Base-by-base conservation (phyloP, 2,329 filamentous ascomycete species). In the Bipolaris bicolor region DNA sequence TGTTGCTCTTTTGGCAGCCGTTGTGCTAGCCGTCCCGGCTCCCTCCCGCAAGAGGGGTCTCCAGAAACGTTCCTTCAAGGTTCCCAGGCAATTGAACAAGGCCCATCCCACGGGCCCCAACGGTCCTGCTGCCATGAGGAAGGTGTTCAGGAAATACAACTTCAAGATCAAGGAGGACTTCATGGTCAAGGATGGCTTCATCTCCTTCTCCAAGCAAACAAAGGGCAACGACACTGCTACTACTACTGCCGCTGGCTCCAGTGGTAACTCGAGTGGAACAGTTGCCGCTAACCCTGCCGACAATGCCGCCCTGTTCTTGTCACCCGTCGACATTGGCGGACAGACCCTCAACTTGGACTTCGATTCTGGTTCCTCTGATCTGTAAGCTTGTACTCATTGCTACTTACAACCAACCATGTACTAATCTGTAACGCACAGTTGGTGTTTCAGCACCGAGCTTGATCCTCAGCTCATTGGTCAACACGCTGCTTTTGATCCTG, bases 291-390 rank as follows among this genome's bases (percentile, higher is more conserved):
- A 84, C 26, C 86, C 88, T 11, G 85, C 88, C 61, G 77, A 83
- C 43, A 86, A 87, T 64, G 89, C 90, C 68, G 81, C 84, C 46
- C 86, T 91, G 57, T 93, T 90, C 68, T 82, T 93, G 11, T 84
- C 87, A 0, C 87, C 88, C 0, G 86, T 91, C 50, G 82, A 72
- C n/a, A 84, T 92, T 61, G 89, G 89, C 58, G 87, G 86, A 5
- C 89, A 91, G 76, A 83, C 81, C 4, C 68, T 92, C 55, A 85
- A 87, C 68, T 77, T 92, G 71, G 86, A 90, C 72, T 90, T 92
- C 70, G 89, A 92, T 75, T 89, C 88, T n/a, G 89, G 89, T 55
- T 91, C 88, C 1, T 84, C 89, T 11, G 89, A 91, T 74, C 81
- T 90, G 79, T 86, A 81, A 71, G 83, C 47, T 20, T 13, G 11